Base-by-base conservation (phyloP, 2,329 filamentous ascomycete species). In the Nemania sp. region DNA sequence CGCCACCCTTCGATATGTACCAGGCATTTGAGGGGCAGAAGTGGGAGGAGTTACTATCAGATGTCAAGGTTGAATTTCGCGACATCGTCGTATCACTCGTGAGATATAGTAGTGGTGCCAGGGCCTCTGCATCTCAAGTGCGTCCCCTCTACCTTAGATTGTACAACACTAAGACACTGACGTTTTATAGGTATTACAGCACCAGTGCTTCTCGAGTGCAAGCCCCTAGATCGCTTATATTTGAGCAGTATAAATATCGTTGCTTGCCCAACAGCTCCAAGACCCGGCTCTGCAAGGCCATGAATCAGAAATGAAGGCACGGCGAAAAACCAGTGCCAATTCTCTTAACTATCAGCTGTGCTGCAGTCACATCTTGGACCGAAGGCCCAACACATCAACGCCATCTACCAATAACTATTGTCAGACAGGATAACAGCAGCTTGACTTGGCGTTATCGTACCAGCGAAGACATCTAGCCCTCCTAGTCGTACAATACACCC, bases 1-100 rank as follows among this genome's bases (percentile, higher is more conserved):
- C 87, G 1, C 90, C 90, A 0, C 95, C 97, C 17, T 99, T 96
- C 83, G 90, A 93, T 13, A 96, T 92, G 74, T 99, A 97, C 77
- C 84, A 87, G 42, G 80, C 87, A 13, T 97, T 96, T 71, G 83
- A 87, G 3, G 75, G 80, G 0, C 83, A 83, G 65, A 64, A 79
- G 0, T 97, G 93, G 92, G 80, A 85, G 1, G 82, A 84, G 1
- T 79, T 97, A 17, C 76, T 98, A 43, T 85, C 86, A 0, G 81
- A 79, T 5, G 82, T 86, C 0, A 82, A 86, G 29, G 74, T 79
- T 0, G 77, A 78, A 13, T 89, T 87, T 29, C 81, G 84, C 60
- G 83, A 90, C 63, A 76, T 97, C 35, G 85, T 96, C 10, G 80
- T 79, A 40, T 79, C 78, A 5, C 74, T 97, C 64, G 83, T 99